Percentiles rank a stretch among this genome's conserved stretches.
Conservation (phyloP, 2,329 filamentous ascomycete species). For the Pestalotiopsis sp. region DNA sequence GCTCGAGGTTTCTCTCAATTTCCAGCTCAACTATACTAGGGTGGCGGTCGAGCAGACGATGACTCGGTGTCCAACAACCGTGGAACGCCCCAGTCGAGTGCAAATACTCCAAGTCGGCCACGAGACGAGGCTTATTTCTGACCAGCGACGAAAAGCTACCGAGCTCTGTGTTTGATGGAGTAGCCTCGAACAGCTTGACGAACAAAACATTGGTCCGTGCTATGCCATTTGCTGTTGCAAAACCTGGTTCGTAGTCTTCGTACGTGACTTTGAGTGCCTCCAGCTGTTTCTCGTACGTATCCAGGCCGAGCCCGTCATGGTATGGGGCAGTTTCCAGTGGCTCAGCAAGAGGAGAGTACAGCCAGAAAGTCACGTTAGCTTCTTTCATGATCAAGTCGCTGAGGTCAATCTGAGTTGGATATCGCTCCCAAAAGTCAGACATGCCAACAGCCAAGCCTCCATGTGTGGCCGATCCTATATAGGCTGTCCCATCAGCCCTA, state of each 20-base stretch:
- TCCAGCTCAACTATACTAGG: slow-evolving; percentile 31
- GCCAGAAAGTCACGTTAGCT: neutral
- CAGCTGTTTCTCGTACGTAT: neutral
- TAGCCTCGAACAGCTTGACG: neutral
- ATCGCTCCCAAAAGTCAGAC: slow-evolving; percentile 1
- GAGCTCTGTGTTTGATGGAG: neutral
- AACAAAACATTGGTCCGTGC: neutral
- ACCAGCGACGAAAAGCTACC: neutral
- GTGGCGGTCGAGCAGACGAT: slow-evolving; percentile 16
- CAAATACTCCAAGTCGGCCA: neutral
- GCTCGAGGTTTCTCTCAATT: slow-evolving; percentile 57
- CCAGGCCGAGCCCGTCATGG: neutral
- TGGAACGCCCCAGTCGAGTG: neutral
- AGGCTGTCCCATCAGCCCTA: neutral
- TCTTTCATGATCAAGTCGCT: neutral
- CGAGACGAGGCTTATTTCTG: neutral
- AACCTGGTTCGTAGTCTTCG: neutral
- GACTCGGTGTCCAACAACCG: neutral
- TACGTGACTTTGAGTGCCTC: neutral
- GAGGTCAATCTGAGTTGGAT: neutral
- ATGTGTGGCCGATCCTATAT: neutral
- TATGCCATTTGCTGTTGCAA: neutral
- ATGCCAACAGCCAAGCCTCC: slow-evolving; percentile 1
- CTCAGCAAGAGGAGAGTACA: slow-evolving; percentile 1
- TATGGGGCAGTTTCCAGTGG: neutral